Evolutionary conservation across 2,329 filamentous ascomycete genomes (phyloP).

Genomic region (Colletotrichum agaves): DNA sequence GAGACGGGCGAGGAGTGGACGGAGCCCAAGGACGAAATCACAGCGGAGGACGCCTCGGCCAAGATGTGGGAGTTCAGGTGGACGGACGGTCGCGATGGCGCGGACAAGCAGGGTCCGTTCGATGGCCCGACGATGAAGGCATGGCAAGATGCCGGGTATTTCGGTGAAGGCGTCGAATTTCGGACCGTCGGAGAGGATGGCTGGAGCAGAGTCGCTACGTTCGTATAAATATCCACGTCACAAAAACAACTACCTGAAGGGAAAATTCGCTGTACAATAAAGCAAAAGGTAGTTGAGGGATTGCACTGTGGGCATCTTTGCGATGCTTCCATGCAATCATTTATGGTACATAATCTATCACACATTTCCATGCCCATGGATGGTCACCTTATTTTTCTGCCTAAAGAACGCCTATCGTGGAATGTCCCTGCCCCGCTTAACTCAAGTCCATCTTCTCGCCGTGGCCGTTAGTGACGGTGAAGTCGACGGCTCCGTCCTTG

Average conservation of each 20-base stretch:
- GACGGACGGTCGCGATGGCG: slow-evolving; percentile 87
- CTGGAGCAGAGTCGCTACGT: slow-evolving; percentile 64
- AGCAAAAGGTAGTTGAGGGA: slow-evolving; percentile 19
- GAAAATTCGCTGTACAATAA: not conserved
- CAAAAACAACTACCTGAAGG: not conserved
- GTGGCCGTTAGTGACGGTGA: slow-evolving; percentile 66
- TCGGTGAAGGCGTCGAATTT: slow-evolving; percentile 89
- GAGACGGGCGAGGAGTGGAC: slow-evolving; percentile 91
- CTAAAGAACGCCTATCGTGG: slow-evolving; percentile 34
- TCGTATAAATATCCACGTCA: slow-evolving; percentile 47
- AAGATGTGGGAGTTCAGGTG: slow-evolving; percentile 91
- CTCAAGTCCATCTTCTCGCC: slow-evolving; percentile 63
- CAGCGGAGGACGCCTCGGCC: slow-evolving; percentile 41
- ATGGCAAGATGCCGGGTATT: slow-evolving; percentile 94
- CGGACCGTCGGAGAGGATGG: slow-evolving; percentile 65
- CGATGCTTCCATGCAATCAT: slow-evolving; percentile 29
- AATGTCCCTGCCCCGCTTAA: slow-evolving; percentile 42
- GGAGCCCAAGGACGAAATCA: slow-evolving; percentile 52
- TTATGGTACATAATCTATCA: slow-evolving; percentile 39
- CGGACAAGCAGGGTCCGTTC: slow-evolving; percentile 85
- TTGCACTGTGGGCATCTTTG: slow-evolving; percentile 32
- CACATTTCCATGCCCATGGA: slow-evolving; percentile 31
- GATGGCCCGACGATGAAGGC: slow-evolving; percentile 86
- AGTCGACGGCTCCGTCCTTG: slow-evolving; percentile 82
- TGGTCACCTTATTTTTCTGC: slow-evolving; percentile 33